Percentiles rank a stretch among this genome's conserved stretches.
Conservation (phyloP, 2,329 filamentous ascomycete genomes). For the Arachnopeziza araneosa region DNA sequence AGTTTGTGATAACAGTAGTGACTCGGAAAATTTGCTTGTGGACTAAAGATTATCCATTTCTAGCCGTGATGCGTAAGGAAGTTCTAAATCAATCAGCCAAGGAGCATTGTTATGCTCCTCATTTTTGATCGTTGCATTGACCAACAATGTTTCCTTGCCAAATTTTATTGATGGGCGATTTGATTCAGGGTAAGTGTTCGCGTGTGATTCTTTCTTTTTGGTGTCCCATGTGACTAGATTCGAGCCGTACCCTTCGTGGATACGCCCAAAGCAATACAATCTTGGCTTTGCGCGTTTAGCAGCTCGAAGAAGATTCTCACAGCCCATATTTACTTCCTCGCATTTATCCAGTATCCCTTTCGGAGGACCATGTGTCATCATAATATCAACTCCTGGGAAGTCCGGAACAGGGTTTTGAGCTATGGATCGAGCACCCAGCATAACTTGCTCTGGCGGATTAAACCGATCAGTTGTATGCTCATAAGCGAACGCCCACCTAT, state of each 20-base stretch:
- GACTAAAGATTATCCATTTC: too few species aligned
- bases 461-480: conserved; percentile 25
- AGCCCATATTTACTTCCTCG: conserved; percentile 41
- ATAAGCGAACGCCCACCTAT: conserved; percentile 30
- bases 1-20: too few species aligned
- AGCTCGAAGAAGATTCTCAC: conserved; percentile 40
- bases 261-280: conserved; percentile 53
- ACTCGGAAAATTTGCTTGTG: too few species aligned
- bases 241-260: conserved; percentile 55
- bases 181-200: conserved; percentile 36
- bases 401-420: conserved; percentile 17
- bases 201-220: conserved; percentile 16
- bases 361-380: conserved; percentile 37
- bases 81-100: conserved; percentile 43
- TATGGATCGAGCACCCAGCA: conserved; percentile 14
- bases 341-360: conserved; percentile 26
- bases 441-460: conserved; percentile 16
- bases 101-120: conserved; percentile 41
- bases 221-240: conserved; percentile 45
- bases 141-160: conserved; percentile 48
- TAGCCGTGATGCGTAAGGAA: conserved; percentile 4
- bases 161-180: conserved; percentile 26
- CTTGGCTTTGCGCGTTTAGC: conserved; percentile 38
- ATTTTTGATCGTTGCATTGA: conserved; percentile 51
- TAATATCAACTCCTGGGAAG: conserved; percentile 28